Conservation (phyloP, 139 green algal species). For the Closterium sp. region DNA sequence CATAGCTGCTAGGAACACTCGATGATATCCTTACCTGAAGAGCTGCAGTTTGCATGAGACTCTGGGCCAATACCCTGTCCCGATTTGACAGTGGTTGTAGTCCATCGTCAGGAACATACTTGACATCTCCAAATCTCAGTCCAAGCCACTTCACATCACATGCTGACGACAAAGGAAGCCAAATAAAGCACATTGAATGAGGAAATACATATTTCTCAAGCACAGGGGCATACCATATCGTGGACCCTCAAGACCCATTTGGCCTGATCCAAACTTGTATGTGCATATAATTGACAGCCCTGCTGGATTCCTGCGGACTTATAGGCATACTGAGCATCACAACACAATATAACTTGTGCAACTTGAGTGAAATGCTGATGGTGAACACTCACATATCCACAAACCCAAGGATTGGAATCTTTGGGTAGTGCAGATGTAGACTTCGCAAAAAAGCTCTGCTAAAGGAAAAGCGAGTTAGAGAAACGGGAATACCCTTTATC, state of each 20-base stretch:
- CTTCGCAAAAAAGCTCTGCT: slow-evolving; percentile 17
- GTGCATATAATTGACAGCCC: slow-evolving; percentile 65
- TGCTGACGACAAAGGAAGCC: slow-evolving; percentile 22
- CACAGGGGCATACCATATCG: slow-evolving; percentile 45
- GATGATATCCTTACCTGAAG: background rate
- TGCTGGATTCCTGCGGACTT: slow-evolving; percentile 66
- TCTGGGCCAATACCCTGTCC: slow-evolving; percentile 20
- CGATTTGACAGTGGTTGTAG: slow-evolving; percentile 53
- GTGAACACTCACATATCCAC: slow-evolving; percentile 72
- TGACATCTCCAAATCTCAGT: slow-evolving; percentile 60
- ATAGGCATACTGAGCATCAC: background rate
- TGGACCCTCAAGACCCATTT: slow-evolving; percentile 66
- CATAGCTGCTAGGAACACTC: background rate
- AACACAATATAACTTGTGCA: background rate
- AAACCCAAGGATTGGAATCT: slow-evolving; percentile 62
- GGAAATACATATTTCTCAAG: background rate
- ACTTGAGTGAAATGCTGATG: background rate
- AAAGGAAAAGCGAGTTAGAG: background rate
- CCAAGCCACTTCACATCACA: slow-evolving; percentile 75
- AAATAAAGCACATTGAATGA: background rate
- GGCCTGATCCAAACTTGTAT: slow-evolving; percentile 71
- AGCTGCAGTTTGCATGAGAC: slow-evolving; percentile 6
- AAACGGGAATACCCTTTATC: background rate
- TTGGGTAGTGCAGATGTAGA: slow-evolving; percentile 15
- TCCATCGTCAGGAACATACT: slow-evolving; percentile 44